These are phyloP conservation scores for Hypoxylon sp. DNA, from an alignment of 2,329 filamentous ascomycete species.

Conservation along the genomic window DNA sequence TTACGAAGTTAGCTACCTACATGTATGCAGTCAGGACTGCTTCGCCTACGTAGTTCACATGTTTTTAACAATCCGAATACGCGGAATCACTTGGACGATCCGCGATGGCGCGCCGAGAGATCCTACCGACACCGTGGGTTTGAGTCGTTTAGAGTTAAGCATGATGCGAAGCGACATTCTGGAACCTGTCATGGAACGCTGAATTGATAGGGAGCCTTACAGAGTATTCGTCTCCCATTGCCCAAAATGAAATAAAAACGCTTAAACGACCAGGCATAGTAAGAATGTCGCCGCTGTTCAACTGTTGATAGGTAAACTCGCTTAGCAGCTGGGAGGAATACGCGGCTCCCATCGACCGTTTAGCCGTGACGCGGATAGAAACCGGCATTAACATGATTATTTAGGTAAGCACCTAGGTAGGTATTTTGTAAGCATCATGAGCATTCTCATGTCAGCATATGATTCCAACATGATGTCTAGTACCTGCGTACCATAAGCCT, in stretches of 20 bases:
- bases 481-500: constrained; percentile 4
- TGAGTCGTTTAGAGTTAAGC: constrained; percentile 29
- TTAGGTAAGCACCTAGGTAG: not conserved
- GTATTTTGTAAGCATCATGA: not conserved
- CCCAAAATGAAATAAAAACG: not conserved
- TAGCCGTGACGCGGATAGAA: constrained; percentile 4
- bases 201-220: constrained; percentile 4
- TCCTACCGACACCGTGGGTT: constrained; percentile 12
- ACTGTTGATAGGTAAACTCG: constrained; percentile 1
- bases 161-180: constrained; percentile 35
- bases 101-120: constrained; percentile 19
- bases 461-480: not conserved
- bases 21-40: not conserved
- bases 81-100: not conserved
- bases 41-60: not conserved
- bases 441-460: constrained; percentile 6
- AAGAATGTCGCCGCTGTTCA: constrained; percentile 6
- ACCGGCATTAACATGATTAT: constrained; percentile 10
- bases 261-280: not conserved
- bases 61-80: constrained; percentile 27
- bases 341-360: not conserved
- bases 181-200: constrained; percentile 27
- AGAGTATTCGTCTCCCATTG: constrained; percentile 10
- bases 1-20: constrained; percentile 27
- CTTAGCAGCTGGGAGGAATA: not conserved